phyloP scores from a whole-genome alignment of 495 filamentous ascomycete species.

The Glonium stellatum region DNA sequence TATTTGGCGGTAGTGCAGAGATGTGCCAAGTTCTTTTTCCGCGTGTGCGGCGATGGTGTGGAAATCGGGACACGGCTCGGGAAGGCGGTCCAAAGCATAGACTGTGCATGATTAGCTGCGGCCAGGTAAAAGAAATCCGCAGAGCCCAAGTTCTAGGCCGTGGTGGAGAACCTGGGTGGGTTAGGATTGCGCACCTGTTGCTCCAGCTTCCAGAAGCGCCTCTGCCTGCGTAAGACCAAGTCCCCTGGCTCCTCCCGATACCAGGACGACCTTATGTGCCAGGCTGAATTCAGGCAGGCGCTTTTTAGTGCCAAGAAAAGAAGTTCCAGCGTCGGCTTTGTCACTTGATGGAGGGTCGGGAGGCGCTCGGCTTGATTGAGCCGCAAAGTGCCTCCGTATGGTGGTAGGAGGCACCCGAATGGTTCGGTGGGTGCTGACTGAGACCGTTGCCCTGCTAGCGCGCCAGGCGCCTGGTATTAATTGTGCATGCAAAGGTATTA shows the following conservation, averaged over 20 bases:
- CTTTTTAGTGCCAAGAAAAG: conserved; percentile 11
- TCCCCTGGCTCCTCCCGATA: conserved; percentile 74
- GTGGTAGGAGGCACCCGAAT: conserved; percentile 3
- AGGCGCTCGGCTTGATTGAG: neutral
- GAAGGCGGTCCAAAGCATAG: conserved; percentile 51
- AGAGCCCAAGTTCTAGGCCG: too few species aligned
- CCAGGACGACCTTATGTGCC: conserved; percentile 64
- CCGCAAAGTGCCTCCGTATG: neutral
- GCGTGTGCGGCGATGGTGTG: conserved; percentile 57
- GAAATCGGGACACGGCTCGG: conserved; percentile 52
- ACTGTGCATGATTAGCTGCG: conserved; percentile 36
- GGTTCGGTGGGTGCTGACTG: neutral
- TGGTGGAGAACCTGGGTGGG: too few species aligned
- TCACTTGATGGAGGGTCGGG: conserved; percentile 3
- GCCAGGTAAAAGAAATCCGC: neutral
- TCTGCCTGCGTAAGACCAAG: conserved; percentile 73
- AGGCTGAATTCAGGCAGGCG: conserved; percentile 72
- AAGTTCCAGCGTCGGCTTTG: neutral
- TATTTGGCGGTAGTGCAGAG: conserved; percentile 70
- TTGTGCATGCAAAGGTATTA: neutral
- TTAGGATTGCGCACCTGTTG: conserved; percentile 41
- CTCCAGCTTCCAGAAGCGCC: conserved; percentile 73
- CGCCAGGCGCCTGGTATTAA: neutral
- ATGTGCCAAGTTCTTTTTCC: conserved; percentile 56
- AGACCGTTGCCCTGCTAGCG: neutral